Base-by-base conservation (phyloP, 768 basidiomycete species). In the Russula earlei region DNA sequence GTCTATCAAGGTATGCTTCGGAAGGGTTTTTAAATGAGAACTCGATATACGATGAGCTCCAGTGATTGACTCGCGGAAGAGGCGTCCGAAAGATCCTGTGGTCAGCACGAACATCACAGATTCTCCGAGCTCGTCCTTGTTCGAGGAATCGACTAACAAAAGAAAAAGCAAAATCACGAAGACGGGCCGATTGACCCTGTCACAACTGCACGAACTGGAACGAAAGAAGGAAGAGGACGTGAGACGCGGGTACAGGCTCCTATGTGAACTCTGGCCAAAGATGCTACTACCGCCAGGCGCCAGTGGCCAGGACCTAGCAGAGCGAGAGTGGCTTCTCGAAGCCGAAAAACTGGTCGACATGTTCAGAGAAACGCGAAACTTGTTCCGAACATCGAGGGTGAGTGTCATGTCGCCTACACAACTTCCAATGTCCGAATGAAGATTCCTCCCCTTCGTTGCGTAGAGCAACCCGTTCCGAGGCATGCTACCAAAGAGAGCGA, bases 331-430 rank as follows among this genome's bases (percentile, higher is more conserved):
- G 87, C 71, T 95, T 61, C 66, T 84, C 27, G 84, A 91, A 63
- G 91, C 91, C 0, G 89, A 91, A 66, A 85, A 81, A 62, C 73
- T 99, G 44, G 78, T 96, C 4, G 93, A 96, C 58, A 84, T 81
- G 67, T 97, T 93, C 71, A 74, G 95, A 50, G 85, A 92, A 71
- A 93, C 93, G 0, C 78, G 84, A 58, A 80, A 83, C 58, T 67
- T 97, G 60, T 99, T 95, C 66, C 75, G 85, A 63, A 82, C 85
- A 2, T 84, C 84, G 27, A 72, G 84, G 63, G 92, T 92, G 57
- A 63, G 82, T 20, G 9, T 15, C 19, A 36, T 12, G 22, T 25
- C 14, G 2, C 27, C 25, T 8, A 27, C 41, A 22, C 9, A 29
- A 44, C 31, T 25, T 9, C 2, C 22, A 17, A 45, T 34, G 27